phyloP scores from a whole-genome alignment of 495 filamentous ascomycete species.

The Penicillium psychrofluorescens region DNA sequence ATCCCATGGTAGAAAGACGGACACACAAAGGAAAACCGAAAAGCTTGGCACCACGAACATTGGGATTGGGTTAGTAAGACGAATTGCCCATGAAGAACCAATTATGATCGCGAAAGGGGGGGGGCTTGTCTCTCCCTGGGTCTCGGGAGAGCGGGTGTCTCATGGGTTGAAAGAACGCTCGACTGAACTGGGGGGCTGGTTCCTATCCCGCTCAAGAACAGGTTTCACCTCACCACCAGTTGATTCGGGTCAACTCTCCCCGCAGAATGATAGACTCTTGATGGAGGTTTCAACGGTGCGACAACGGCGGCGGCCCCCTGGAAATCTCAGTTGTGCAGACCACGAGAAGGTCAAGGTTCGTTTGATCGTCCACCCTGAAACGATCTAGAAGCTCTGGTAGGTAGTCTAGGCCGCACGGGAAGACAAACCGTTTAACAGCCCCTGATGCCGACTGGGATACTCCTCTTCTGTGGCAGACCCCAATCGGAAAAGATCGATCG shows the following conservation, averaged over 20 bases:
- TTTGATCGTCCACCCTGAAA: constrained; percentile 38
- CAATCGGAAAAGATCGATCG: constrained; percentile 3
- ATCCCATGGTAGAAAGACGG: not conserved
- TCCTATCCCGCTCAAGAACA: too few species aligned
- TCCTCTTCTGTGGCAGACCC: constrained; percentile 7
- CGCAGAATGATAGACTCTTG: constrained; percentile 7
- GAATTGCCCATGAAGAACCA: not conserved
- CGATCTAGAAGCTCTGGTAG: constrained; percentile 29
- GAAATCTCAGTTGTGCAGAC: too few species aligned
- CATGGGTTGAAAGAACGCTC: too few species aligned
- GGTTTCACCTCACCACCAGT: not conserved
- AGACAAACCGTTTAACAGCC: too few species aligned
- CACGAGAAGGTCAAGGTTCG: not conserved
- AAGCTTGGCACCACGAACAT: constrained; percentile 10
- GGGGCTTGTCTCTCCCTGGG: too few species aligned
- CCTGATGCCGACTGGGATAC: constrained; percentile 1
- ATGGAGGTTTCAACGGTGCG: constrained; percentile 10
- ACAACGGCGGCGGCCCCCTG: not conserved
- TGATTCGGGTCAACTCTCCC: not conserved
- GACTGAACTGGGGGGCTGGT: too few species aligned
- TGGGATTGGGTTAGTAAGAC: not conserved
- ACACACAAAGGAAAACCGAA: constrained; percentile 1
- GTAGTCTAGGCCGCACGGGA: not conserved
- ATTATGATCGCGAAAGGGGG: too few species aligned
- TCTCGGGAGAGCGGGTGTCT: too few species aligned